Evolutionary conservation across 2,329 filamentous ascomycete genomes (phyloP), one percentile per base, ranked within the genome.

Genomic region (Didymella lethalis): DNA sequence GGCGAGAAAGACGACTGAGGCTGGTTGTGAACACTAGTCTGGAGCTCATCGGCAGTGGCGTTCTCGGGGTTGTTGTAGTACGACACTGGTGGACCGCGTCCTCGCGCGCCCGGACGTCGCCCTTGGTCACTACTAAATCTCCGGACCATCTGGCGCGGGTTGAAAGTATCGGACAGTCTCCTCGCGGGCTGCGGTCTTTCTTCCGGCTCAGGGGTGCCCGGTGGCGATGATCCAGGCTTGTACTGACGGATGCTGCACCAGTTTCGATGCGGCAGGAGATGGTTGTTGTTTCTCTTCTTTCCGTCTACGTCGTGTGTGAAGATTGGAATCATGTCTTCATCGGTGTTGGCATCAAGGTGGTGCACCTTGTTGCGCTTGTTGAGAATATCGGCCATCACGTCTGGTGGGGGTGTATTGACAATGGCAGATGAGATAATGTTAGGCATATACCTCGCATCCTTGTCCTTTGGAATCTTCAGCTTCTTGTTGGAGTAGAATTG

Each of bases 401-500:
- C 91, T 0, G 93, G 90, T 18, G 93, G 92, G 5, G 96, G 95
- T 14, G 90, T 88, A 73, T 99, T 97, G 68, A 90, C 94, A 73
- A 99, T 98, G 12, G 93, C 93, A 0, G 93, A 97, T 0, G 93
- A 96, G 66, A 98, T 88, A 59, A 99, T 81, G 70, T 99, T 99
- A 4, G 93, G 91, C 90, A 99, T 99, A 75, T 99, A 99, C 62
- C 95, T 86, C 71, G 95, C 93, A 75, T 99, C 95, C 65, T 88
- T 88, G 78, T 98, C 92, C 77, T 97, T 98, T 3, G 91, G 82
- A 31, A 97, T 81, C 20, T 73, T 71, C 60, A 73, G 60, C 76
- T 92, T 95, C 14, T 92, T 89, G 73, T 96, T 96, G 10, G 92
- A 95, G 79, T 94, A 97, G 79, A 99, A 98, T 67, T 97, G 93